A percentile compares a stretch with the other conserved stretches of the same genome.
These are phyloP conservation scores for Pythium guiyangense DNA, from an alignment of 352 stramenopile species.

Conservation along the genomic window DNA sequence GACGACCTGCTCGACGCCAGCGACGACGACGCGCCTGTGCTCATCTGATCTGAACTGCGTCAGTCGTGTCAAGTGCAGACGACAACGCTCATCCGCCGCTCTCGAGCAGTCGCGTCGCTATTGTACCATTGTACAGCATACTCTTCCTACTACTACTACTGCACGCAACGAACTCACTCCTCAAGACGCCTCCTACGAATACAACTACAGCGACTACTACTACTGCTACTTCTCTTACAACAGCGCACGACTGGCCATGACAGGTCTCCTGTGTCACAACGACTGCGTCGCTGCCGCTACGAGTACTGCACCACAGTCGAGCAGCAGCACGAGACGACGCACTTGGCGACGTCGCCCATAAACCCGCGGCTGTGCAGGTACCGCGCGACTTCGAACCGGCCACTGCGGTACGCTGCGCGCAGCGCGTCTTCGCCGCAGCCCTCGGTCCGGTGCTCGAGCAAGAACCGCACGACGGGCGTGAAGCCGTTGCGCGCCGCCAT, in stretches of 20 bases:
- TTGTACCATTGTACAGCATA: too few species aligned
- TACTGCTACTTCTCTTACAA: too few species aligned
- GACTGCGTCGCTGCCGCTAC: neutral
- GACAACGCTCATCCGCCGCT: too few species aligned
- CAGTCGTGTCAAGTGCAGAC: too few species aligned
- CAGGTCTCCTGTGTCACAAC: too few species aligned
- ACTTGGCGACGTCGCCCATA: conserved; percentile 13
- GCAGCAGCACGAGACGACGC: conserved; percentile 12
- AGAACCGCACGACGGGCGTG: neutral
- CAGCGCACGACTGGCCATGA: neutral
- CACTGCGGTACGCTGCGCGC: neutral
- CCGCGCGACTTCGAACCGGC: conserved; percentile 12
- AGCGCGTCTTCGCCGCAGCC: conserved; percentile 10
- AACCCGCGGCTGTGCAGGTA: conserved; percentile 9
- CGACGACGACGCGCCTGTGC: conserved; percentile 1
- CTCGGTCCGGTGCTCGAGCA: conserved; percentile 9
- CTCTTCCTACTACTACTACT: too few species aligned
- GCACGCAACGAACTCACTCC: too few species aligned
- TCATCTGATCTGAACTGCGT: neutral
- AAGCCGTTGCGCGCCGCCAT: too few species aligned
- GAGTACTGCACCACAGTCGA: conserved; percentile 4
- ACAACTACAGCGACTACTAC: neutral
- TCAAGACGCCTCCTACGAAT: neutral
- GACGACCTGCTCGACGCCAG: neutral
- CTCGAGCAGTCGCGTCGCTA: too few species aligned